phyloP scores from a whole-genome alignment of 2,329 filamentous ascomycete genomes.

The Zasmidium citrigriseum region DNA sequence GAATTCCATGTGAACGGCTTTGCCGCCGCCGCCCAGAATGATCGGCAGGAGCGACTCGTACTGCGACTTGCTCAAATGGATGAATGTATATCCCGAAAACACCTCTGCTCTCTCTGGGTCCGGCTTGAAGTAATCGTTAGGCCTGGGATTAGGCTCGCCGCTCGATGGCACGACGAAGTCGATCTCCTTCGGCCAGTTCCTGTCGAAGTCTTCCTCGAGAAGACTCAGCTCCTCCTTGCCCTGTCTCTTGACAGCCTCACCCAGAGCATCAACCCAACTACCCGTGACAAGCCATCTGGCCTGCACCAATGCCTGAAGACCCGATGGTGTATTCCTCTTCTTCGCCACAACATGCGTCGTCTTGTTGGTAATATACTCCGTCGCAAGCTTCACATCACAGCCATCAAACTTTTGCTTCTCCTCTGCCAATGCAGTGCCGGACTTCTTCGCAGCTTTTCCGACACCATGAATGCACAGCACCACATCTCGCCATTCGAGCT shows the following conservation, averaged over 20 bases:
- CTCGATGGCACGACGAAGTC: constrained; percentile 72
- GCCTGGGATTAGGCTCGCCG: constrained; percentile 70
- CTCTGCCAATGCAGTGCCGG: constrained; percentile 58
- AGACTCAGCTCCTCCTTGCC: constrained; percentile 32
- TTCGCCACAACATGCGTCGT: constrained; percentile 88
- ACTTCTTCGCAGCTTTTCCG: constrained; percentile 52
- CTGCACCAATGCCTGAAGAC: constrained; percentile 82
- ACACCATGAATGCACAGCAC: constrained; percentile 81
- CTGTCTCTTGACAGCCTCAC: constrained; percentile 55
- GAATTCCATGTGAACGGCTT: constrained; percentile 69
- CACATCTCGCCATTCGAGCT: constrained; percentile 69
- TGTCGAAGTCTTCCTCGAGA: constrained; percentile 78
- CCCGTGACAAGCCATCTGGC: constrained; percentile 74
- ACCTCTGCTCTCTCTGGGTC: constrained; percentile 66
- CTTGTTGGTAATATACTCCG: constrained; percentile 66
- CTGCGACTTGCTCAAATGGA: constrained; percentile 78
- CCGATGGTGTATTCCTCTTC: constrained; percentile 87
- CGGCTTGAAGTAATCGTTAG: constrained; percentile 67
- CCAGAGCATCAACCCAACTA: constrained; percentile 72
- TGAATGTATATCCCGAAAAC: constrained; percentile 84
- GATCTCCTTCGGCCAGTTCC: constrained; percentile 73
- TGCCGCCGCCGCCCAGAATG: constrained; percentile 79
- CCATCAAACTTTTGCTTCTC: constrained; percentile 71
- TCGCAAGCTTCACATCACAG: constrained; percentile 83
- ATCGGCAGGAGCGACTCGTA: constrained; percentile 73